A percentile compares a stretch with the other conserved stretches of the same genome.
Evolutionary conservation across 2,329 filamentous ascomycete species (phyloP).

Genomic region (Amauroascus verrucosus): DNA sequence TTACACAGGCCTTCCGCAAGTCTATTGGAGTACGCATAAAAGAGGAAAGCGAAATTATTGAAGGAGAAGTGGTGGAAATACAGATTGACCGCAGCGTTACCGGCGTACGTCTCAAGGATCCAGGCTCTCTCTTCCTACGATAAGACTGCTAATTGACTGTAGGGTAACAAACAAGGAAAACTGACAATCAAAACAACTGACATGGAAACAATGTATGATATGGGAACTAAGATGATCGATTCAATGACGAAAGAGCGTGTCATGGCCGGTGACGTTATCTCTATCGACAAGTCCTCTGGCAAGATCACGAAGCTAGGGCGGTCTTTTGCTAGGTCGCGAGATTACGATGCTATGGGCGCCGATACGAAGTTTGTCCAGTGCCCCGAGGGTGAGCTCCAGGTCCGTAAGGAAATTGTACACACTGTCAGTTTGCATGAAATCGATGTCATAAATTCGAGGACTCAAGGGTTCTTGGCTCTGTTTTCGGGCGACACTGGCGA

Average conservation of each 20-base stretch:
- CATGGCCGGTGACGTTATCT: slow-evolving; percentile 96
- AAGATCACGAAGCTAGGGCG: slow-evolving; percentile 96
- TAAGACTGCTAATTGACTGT: slow-evolving; percentile 16
- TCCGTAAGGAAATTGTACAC: slow-evolving; percentile 92
- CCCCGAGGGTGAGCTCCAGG: slow-evolving; percentile 93
- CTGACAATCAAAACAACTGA: slow-evolving; percentile 99
- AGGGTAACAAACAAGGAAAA: slow-evolving; percentile 94
- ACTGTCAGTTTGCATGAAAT: slow-evolving; percentile 97
- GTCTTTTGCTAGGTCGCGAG: slow-evolving; percentile 85
- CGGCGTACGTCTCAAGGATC: slow-evolving; percentile 45
- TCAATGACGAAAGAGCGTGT: slow-evolving; percentile 99
- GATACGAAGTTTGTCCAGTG: slow-evolving; percentile 98
- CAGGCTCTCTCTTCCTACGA: neutral
- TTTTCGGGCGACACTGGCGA: slow-evolving; percentile 98
- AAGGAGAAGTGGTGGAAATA: slow-evolving; percentile 97
- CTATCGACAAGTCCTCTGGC: slow-evolving; percentile 94
- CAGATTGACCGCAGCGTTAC: slow-evolving; percentile 96
- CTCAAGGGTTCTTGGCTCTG: slow-evolving; percentile 93
- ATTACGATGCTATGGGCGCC: slow-evolving; percentile 98
- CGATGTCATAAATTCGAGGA: slow-evolving; percentile 96
- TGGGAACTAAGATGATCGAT: slow-evolving; percentile 99
- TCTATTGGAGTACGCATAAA: slow-evolving; percentile 97
- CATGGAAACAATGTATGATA: slow-evolving; percentile 99
- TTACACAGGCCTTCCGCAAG: slow-evolving; percentile 97
- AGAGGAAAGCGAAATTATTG: slow-evolving; percentile 98